phyloP scores from a whole-genome alignment of 768 basidiomycete genomes.

The Tubosaeta sp. region DNA sequence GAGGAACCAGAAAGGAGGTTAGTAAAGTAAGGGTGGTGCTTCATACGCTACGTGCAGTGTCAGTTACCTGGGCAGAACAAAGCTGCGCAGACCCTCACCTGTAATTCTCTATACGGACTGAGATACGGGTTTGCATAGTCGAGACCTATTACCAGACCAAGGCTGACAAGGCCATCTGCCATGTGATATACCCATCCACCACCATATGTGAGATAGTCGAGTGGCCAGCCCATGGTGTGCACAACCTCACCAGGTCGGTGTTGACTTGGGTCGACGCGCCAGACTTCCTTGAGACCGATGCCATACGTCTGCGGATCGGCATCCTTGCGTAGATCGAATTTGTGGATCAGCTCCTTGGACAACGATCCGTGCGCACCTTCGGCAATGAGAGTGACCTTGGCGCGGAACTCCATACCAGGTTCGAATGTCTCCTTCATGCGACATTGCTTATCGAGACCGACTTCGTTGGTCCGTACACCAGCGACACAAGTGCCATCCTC shows the following conservation, averaged over 20 bases:
- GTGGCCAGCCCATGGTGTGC: slow-evolving; percentile 93
- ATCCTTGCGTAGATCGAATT: slow-evolving; percentile 65
- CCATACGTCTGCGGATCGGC: slow-evolving; percentile 91
- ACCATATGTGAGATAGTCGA: slow-evolving; percentile 72
- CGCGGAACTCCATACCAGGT: slow-evolving; percentile 93
- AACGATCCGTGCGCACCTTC: slow-evolving; percentile 95
- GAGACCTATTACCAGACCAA: slow-evolving; percentile 89
- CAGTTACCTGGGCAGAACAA: background rate
- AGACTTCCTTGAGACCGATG: slow-evolving; percentile 95
- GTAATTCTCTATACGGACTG: slow-evolving; percentile 88
- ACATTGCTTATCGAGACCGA: slow-evolving; percentile 77
- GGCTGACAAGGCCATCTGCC: slow-evolving; percentile 82
- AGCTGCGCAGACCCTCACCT: slow-evolving; percentile 46
- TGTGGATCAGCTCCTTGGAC: slow-evolving; percentile 70
- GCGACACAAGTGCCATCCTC: slow-evolving; percentile 38
- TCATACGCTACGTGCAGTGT: slow-evolving; percentile 60
- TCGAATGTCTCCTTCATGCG: slow-evolving; percentile 85
- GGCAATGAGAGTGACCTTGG: slow-evolving; percentile 87
- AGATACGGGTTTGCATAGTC: slow-evolving; percentile 95
- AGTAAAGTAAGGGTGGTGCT: slow-evolving; percentile 92
- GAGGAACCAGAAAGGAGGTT: slow-evolving; percentile 69
- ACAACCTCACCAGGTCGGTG: slow-evolving; percentile 74
- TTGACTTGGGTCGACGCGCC: slow-evolving; percentile 69
- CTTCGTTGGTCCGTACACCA: slow-evolving; percentile 91
- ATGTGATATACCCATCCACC: slow-evolving; percentile 97